phyloP scores from a whole-genome alignment of 1,284 basidiomycete species.

The Cystobasidium sp. region DNA sequence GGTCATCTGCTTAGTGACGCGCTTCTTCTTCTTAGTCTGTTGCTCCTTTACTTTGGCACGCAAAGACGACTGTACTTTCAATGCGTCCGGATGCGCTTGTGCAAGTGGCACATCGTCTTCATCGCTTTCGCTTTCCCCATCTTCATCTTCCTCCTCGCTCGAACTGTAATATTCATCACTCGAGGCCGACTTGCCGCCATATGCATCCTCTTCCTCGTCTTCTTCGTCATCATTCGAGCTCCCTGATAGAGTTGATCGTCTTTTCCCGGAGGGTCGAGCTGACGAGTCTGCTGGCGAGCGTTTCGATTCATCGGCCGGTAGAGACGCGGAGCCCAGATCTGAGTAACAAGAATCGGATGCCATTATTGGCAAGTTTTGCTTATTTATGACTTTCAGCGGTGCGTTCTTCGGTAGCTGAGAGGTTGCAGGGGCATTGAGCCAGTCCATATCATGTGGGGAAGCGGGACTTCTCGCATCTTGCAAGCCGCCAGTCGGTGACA shows the following conservation, averaged over 20 bases:
- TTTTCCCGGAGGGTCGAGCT: not conserved
- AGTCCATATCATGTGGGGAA: slow-evolving; percentile 8
- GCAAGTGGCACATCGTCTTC: slow-evolving; percentile 41
- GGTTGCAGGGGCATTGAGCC: not conserved
- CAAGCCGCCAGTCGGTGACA: not conserved
- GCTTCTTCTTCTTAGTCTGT: slow-evolving; percentile 8
- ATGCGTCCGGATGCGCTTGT: slow-evolving; percentile 28
- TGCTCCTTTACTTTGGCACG: slow-evolving; percentile 18
- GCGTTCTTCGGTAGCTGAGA: not conserved
- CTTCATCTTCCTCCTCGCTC: slow-evolving; percentile 3
- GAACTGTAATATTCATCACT: slow-evolving; percentile 31
- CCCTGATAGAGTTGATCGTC: slow-evolving; percentile 1
- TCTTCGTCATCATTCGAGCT: slow-evolving; percentile 32
- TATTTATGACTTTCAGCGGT: not conserved
- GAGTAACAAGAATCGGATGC: slow-evolving; percentile 4
- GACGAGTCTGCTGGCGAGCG: not conserved
- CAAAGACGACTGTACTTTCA: slow-evolving; percentile 27
- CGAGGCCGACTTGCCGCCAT: slow-evolving; percentile 1
- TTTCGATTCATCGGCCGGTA: not conserved
- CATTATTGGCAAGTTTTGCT: not conserved
- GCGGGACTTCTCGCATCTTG: not conserved
- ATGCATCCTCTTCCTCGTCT: slow-evolving; percentile 31
- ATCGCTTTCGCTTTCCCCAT: slow-evolving; percentile 16
- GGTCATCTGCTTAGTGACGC: not conserved
- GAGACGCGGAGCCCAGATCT: slow-evolving; percentile 1